phyloP scores from a whole-genome alignment of 139 green algal genomes.

The Dunaliella primolecta region DNA sequence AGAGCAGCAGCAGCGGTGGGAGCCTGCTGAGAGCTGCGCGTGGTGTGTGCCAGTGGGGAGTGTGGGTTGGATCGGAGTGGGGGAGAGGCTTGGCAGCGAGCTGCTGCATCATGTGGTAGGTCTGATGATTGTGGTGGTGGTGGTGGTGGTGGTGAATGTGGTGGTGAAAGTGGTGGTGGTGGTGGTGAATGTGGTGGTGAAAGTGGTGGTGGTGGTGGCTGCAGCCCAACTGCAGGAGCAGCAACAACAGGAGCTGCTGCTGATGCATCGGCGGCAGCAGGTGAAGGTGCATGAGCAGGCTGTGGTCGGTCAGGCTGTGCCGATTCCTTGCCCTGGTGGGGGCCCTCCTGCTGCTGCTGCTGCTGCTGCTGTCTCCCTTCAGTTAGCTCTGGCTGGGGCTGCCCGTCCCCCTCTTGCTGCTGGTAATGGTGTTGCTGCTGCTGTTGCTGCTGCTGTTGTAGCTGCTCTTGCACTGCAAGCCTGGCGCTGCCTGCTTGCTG shows the following conservation, averaged over 20 bases:
- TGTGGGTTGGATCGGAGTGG: neutral
- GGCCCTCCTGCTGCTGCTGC: neutral
- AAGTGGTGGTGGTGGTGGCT: slow-evolving; percentile 33
- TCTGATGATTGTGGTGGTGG: too few relatives aligned
- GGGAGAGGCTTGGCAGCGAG: neutral
- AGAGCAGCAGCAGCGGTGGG: too few relatives aligned
- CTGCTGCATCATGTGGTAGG: too few relatives aligned
- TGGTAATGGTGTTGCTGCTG: neutral
- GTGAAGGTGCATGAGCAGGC: neutral
- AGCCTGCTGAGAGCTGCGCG: neutral
- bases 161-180: too few relatives aligned
- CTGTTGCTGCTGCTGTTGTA: neutral
- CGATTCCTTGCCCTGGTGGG: neutral
- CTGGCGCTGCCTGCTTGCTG: neutral
- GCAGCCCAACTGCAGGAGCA: neutral
- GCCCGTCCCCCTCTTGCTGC: neutral
- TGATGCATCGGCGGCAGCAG: neutral
- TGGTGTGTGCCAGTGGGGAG: neutral
- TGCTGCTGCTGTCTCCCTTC: too few relatives aligned
- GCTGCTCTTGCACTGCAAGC: neutral
- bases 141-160: too few relatives aligned
- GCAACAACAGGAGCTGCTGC: neutral
- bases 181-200: too few relatives aligned
- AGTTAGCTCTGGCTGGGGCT: too few relatives aligned
- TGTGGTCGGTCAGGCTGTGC: neutral